A percentile compares a stretch with the other conserved stretches of the same genome.
phyloP scores from a whole-genome alignment of 345 rosid genomes.

The Atalantia buxifolia region DNA sequence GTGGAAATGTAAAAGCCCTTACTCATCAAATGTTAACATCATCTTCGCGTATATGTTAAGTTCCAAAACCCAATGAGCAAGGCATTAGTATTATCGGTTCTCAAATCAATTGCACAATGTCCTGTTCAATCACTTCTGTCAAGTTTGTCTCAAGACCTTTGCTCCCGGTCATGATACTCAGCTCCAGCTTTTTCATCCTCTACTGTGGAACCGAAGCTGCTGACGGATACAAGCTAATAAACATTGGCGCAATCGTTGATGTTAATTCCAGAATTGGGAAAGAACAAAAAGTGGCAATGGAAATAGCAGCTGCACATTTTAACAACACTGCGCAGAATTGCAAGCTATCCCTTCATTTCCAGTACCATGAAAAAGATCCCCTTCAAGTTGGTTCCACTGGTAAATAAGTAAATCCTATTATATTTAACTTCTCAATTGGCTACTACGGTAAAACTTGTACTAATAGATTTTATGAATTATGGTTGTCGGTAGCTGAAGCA shows the following conservation, averaged over 20 bases:
- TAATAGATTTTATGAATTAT: not conserved
- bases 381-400: constrained; percentile 35
- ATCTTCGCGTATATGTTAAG: not conserved
- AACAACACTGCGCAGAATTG: constrained; percentile 12
- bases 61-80: not conserved
- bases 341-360: constrained; percentile 30
- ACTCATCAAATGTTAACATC: too few relatives aligned
- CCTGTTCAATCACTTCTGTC: not conserved
- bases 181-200: not conserved
- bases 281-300: constrained; percentile 41
- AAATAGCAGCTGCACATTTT: constrained; percentile 36
- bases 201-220: constrained; percentile 20
- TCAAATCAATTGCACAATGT: not conserved
- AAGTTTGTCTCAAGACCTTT: constrained; percentile 3
- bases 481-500: constrained; percentile 26
- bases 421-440: not conserved
- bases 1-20: too few relatives aligned
- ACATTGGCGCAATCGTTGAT: constrained; percentile 47
- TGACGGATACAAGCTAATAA: not conserved
- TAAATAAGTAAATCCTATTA: constrained; percentile 6
- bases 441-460: not conserved
- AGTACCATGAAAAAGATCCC: constrained; percentile 22
- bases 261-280: constrained; percentile 27
- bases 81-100: not conserved
- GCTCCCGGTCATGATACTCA: constrained; percentile 1